Percentiles rank a stretch among this genome's conserved stretches.
phyloP scores from a whole-genome alignment of 129 eudicot species.

The Lactuca saligna region DNA sequence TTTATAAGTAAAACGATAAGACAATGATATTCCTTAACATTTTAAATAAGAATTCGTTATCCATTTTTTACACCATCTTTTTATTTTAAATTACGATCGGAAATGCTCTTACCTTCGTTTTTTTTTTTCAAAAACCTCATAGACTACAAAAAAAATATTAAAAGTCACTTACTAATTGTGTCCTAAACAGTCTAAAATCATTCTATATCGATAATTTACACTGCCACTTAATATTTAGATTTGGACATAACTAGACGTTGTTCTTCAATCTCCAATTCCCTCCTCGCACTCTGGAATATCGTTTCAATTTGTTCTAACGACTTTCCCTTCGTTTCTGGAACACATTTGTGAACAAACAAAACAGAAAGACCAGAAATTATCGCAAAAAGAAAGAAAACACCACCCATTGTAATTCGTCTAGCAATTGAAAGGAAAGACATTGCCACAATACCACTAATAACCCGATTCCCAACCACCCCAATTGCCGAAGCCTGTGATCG shows the following conservation, averaged over 20 bases:
- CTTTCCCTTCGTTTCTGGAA: constrained; percentile 83
- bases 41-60: too few species aligned
- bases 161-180: too few species aligned
- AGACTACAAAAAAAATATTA: too few species aligned
- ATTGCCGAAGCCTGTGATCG: constrained; percentile 79
- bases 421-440: constrained; percentile 70
- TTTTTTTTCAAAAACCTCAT: too few species aligned
- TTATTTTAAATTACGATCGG: too few species aligned
- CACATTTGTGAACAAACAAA: constrained; percentile 49
- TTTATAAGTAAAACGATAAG: too few species aligned
- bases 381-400: constrained; percentile 57
- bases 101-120: too few species aligned
- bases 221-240: background rate
- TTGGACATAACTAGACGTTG: background rate
- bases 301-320: constrained; percentile 72
- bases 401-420: constrained; percentile 58
- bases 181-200: too few species aligned
- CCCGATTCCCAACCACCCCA: constrained; percentile 67
- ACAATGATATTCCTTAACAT: too few species aligned
- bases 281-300: constrained; percentile 38
- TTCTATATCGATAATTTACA: too few species aligned
- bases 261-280: background rate
- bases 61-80: too few species aligned
- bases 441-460: constrained; percentile 67
- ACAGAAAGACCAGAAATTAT: constrained; percentile 56